Percentiles rank a stretch among this genome's conserved stretches.
Conservation (phyloP, 164 flowering plant species). For the Vitis rotundifolia region DNA sequence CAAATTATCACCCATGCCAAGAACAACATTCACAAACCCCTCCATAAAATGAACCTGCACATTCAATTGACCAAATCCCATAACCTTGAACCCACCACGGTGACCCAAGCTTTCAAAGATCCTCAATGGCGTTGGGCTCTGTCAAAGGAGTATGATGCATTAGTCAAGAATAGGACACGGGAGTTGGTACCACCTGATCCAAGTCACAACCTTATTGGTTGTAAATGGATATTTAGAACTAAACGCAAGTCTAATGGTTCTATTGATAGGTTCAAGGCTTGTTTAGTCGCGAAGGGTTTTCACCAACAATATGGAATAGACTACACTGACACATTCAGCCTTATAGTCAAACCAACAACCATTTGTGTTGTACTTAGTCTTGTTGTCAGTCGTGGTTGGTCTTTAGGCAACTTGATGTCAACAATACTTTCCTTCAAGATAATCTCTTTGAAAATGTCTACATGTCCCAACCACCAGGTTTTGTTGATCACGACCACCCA, state of each 20-base stretch:
- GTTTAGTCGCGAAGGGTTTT: no score
- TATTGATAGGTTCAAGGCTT: no score
- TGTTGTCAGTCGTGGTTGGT: neutral
- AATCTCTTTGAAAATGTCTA: neutral
- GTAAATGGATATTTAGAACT: neutral
- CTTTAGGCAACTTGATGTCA: neutral
- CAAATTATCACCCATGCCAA: neutral
- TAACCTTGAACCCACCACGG: neutral
- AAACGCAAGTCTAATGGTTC: no score
- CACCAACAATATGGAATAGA: no score
- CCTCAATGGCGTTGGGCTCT: neutral
- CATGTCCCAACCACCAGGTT: neutral
- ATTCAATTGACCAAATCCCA: no score
- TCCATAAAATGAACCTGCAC: neutral
- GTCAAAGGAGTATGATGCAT: neutral
- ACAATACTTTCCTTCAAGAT: no score
- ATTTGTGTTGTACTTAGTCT: neutral
- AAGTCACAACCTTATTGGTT: neutral
- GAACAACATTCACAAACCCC: neutral
- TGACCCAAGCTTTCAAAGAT: constrained; percentile 4
- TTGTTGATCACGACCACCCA: neutral
- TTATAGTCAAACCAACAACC: neutral
- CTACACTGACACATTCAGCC: neutral
- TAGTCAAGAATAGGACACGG: neutral
- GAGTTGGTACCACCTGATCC: neutral